These are phyloP conservation scores for Zymoseptoria pseudotritici DNA, from an alignment of 2,329 filamentous ascomycete species.

Conservation along the genomic window DNA sequence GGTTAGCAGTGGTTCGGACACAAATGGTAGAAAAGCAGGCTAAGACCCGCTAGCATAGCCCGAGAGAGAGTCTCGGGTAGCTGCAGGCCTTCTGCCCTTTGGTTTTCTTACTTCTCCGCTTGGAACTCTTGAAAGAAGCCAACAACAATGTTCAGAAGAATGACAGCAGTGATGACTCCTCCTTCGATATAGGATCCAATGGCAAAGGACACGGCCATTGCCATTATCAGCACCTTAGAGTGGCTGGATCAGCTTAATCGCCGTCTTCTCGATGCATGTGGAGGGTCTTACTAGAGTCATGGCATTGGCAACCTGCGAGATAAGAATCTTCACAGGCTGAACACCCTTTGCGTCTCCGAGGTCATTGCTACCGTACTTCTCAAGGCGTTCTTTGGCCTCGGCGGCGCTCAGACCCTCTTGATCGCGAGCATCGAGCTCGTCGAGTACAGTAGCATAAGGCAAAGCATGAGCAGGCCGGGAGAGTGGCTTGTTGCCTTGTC, in stretches of 20 bases:
- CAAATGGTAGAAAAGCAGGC: too few species aligned
- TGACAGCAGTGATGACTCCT: constrained; percentile 41
- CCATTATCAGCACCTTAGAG: constrained; percentile 39
- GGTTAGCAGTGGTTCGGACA: too few species aligned
- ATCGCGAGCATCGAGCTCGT: constrained; percentile 54
- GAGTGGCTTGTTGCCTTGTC: constrained; percentile 46
- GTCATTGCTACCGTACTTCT: constrained; percentile 60
- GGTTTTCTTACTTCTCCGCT: constrained; percentile 32
- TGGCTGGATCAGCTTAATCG: background rate
- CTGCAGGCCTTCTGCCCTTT: background rate
- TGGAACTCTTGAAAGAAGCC: constrained; percentile 42
- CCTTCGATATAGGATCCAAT: constrained; percentile 43
- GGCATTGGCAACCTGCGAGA: constrained; percentile 67
- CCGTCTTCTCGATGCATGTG: background rate
- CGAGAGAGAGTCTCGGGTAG: too few species aligned
- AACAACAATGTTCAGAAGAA: constrained; percentile 39
- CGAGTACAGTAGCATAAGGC: constrained; percentile 44
- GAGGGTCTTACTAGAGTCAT: constrained; percentile 51
- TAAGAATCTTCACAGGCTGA: constrained; percentile 62
- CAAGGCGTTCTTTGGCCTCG: constrained; percentile 53
- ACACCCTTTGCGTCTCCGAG: constrained; percentile 62
- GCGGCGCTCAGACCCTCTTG: constrained; percentile 59
- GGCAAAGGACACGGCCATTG: constrained; percentile 43
- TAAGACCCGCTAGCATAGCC: too few species aligned
- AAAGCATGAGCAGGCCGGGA: constrained; percentile 58